Evolutionary conservation across 176 grass and related monocot genomes (phyloP), one percentile per base, ranked within the genome.

Genomic region (Avena eriantha): DNA sequence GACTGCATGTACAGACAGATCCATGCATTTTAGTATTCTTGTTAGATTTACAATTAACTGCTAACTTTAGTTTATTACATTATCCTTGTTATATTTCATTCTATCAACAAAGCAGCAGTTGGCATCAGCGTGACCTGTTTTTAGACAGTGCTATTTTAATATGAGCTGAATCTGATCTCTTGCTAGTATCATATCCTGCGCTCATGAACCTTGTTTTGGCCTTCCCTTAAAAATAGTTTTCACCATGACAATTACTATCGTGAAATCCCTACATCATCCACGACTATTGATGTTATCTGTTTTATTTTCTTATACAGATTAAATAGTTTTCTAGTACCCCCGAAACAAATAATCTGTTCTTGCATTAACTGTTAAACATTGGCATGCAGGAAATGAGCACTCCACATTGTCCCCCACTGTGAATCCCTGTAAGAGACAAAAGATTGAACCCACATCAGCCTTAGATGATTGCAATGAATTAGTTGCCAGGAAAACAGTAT

Each of bases 341-440:
- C 3, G 31, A 83, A 59, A 46, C 8, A 73, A 47, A 29, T 36
- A 10, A 18, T 18, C 53, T 43, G 29, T 31, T 35, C 58, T 60
- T 10, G 58, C 21, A 31, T 81, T 47, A 60, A 89, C 77, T 2
- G 11, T 46, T 85, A 22, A 65, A 64, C 23, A n/a, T 81, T 39
- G 36, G 10, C 47, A n/a, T 76, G 59, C 36, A 89, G 88, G 49
- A 45, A 89, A 73, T 35, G 58, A 85, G 49, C 49, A 16, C 49
- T 81, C 48, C 19, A n/a, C 31, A 41, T 82, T 76, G 60, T 35
- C 79, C 22, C 34, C 23, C 4, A 21, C 22, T 11, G 11, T 23
- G 41, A 73, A 77, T 69, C 23, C 60, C 46, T 35, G 19, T 16
- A 88, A 88, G 59, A 85, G 24, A 69, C 88, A 81, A 49, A 89